Evolutionary conservation across 108 stramenopile species (phyloP).

Genomic region (Cyclotella atomus): DNA sequence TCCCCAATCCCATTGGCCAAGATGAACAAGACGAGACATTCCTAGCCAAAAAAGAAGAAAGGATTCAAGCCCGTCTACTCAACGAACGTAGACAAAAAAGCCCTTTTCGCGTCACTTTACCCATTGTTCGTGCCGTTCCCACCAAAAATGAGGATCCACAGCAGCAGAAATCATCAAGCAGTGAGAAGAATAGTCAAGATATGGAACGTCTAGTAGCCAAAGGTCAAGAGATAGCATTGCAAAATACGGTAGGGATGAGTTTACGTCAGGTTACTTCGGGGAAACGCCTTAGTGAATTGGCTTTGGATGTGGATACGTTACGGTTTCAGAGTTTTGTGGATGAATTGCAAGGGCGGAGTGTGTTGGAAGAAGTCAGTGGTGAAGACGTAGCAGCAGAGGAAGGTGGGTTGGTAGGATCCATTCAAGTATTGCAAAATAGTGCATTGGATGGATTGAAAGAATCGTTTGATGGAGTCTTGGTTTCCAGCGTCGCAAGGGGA

Average conservation of each 20-base stretch:
- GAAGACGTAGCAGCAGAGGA: background rate
- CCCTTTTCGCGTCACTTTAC: constrained; percentile 54
- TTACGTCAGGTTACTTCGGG: constrained; percentile 63
- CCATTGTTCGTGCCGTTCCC: constrained; percentile 26
- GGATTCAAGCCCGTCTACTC: constrained; percentile 24
- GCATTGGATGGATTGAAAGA: constrained; percentile 45
- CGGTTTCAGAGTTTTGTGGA: constrained; percentile 53
- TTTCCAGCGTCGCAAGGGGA: constrained; percentile 59
- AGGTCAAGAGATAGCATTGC: constrained; percentile 39
- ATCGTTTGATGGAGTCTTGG: constrained; percentile 64
- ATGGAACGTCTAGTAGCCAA: constrained; percentile 45
- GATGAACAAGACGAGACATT: constrained; percentile 53
- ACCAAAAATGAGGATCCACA: too few relatives aligned
- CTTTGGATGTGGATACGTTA: constrained; percentile 70
- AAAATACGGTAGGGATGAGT: constrained; percentile 60
- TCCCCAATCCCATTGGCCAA: constrained; percentile 20
- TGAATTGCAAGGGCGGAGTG: constrained; percentile 42
- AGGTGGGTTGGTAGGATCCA: constrained; percentile 21
- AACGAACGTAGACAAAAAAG: constrained; percentile 27
- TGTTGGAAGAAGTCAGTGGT: constrained; percentile 13
- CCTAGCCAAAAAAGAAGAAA: constrained; percentile 53
- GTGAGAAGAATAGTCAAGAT: constrained; percentile 5
- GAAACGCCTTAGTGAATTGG: constrained; percentile 52
- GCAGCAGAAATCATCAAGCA: too few relatives aligned
- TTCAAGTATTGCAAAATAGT: constrained; percentile 48